Base-by-base conservation (phyloP, 2,329 filamentous ascomycete species). In the Neonectria punicea region DNA sequence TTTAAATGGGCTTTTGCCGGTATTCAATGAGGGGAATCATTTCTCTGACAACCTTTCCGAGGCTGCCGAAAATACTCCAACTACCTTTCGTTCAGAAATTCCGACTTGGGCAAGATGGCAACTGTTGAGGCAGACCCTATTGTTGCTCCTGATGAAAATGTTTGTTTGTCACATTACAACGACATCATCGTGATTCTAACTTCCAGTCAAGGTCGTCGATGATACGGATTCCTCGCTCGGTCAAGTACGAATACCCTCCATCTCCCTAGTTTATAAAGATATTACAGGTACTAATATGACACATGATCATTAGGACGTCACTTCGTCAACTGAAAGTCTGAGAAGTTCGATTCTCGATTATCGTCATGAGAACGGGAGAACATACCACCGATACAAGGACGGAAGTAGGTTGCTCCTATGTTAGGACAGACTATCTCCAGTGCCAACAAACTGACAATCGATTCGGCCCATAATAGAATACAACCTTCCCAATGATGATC, bases 281-380 rank as follows among this genome's bases (percentile, higher is more conserved):
- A 10, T 18, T n/a, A 4, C 16, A n/a, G 7, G 2, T 8, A 41
- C n/a, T 41, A 18, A 41, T 18, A 41, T 6, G 10, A 41, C n/a
- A 5, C 14, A 41, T 41, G 16, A n/a, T 11, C 11, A 14, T 9
- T 9, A 62, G 59, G 44, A 56, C n/a, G 25, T 11, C 5, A 3
- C 53, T 16, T 57, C 59, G 9, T 53, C 53, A 5, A 53, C 44
- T 20, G 43, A 54, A n/a, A 62, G 53, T 28, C 9, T 62, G 7
- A 50, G 20, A 36, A 61, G 59, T 34, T 61, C 59, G 9, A 62
- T 62, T 36, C 25, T 62, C 13, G 53, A 62, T 18, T 62, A 62
- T 14, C 44, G 59, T 14, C 11, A 22, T 2, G 59, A 62, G 18
- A 62, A 62, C 18, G 59, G 59, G 8, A 50, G 58, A 13, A 61